These are phyloP conservation scores for Metschnikowia chrysomelidarum DNA, from an alignment of 805 yeast genomes.

Conservation along the genomic window DNA sequence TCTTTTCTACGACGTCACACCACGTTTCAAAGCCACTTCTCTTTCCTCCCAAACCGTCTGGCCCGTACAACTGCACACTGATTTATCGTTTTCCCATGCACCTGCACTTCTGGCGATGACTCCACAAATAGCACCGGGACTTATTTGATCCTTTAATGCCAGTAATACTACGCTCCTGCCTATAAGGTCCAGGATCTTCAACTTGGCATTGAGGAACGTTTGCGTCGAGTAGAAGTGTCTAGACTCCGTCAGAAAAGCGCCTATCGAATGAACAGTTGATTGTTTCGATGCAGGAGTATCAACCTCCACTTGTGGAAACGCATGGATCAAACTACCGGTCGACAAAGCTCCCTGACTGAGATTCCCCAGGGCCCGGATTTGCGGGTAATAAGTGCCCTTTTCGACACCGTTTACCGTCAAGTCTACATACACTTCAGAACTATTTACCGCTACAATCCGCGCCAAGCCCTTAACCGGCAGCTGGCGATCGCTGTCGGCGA, in stretches of 20 bases:
- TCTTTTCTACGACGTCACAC: conserved; percentile 43
- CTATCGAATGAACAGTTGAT: conserved; percentile 35
- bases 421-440: conserved; percentile 62
- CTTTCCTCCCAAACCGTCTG: conserved; percentile 96
- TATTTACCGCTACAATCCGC: conserved; percentile 68
- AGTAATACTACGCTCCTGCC: conserved; percentile 66
- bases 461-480: conserved; percentile 84
- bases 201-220: conserved; percentile 37
- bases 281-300: conserved; percentile 22
- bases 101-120: conserved; percentile 97
- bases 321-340: conserved; percentile 53
- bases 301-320: conserved; percentile 43
- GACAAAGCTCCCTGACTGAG: conserved; percentile 68
- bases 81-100: conserved; percentile 92
- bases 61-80: conserved; percentile 92
- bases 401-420: conserved; percentile 73
- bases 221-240: conserved; percentile 32
- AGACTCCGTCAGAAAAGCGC: conserved; percentile 25
- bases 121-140: conserved; percentile 60
- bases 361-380: conserved; percentile 70
- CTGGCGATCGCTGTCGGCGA: conserved; percentile 43
- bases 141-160: conserved; percentile 34
- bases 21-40: conserved; percentile 64
- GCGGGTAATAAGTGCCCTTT: conserved; percentile 65
- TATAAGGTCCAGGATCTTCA: conserved; percentile 58